Evolutionary conservation across 257 asterid species (phyloP), one percentile per base, ranked within the genome.

Genomic region (Nicotiana benthamiana): DNA sequence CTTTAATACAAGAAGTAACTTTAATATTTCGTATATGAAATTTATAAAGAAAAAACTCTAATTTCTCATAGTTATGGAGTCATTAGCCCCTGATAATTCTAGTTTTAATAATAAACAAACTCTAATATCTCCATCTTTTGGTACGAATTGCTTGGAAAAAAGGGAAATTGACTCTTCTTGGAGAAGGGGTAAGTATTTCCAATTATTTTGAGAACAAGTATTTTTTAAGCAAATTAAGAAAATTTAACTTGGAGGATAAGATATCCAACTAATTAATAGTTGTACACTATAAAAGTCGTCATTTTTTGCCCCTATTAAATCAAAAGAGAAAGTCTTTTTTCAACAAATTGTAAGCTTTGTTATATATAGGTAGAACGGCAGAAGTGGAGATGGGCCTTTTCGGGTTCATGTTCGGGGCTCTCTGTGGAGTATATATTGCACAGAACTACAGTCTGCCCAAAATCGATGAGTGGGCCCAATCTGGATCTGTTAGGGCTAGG

Each of bases 361-460:
- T 34, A 34, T 1, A 16, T 15, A 16, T 26, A 40, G 24, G 20
- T 40, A 22, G 22, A n/a, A 5, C 8, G 28, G 6, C 5, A n/a
- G 30, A 2, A 32, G 18, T 34, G 2, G 4, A 68, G 43, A 56
- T 40, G 67, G 48, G 64, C 10, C 11, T 81, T 9, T 83, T 87
- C 17, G 30, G 87, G 20, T 85, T 88, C 75, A 84, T 83, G 86
- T 24, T 86, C 34, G 90, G 93, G 17, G 75, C 87, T 10, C 22
- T 83, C 1, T 80, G 83, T 40, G 91, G 92, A 28, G 85, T 81
- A 11, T 85, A 89, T 28, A 70, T 87, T 9, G 89, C 90, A 48
- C 92, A 89, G 75, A 89, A 78, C 26, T 85, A 89, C 74, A 83
- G 32, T 24, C 4, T 89, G 2, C 91, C 92, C 52, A 85, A 81